A percentile compares a stretch with the other conserved stretches of the same genome.
Conservation (phyloP, 345 rosid genomes). For the Hibiscus trionum region DNA sequence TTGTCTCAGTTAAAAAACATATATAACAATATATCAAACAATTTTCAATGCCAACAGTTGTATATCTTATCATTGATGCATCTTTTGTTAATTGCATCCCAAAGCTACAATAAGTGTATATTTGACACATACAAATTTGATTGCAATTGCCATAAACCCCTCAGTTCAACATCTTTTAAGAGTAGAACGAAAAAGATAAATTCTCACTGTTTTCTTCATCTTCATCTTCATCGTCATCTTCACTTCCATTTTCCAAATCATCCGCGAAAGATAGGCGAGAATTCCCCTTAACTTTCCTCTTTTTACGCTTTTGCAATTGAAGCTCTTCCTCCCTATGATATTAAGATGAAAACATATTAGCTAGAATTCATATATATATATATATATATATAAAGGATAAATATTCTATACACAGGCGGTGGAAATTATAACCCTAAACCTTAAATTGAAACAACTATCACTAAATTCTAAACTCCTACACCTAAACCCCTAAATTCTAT, state of each 20-base stretch:
- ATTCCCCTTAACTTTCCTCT: constrained; percentile 67
- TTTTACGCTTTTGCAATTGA: constrained; percentile 79
- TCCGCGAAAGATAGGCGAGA: constrained; percentile 78
- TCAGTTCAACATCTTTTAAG: no score
- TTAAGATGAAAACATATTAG: not conserved
- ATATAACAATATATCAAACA: not conserved
- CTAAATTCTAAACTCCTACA: no score
- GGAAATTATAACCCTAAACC: no score
- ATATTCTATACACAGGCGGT: no score
- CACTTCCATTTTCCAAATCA: constrained; percentile 72
- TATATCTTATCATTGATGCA: not conserved
- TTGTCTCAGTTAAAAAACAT: not conserved
- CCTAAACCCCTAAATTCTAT: no score
- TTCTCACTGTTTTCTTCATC: constrained; percentile 44
- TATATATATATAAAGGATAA: no score
- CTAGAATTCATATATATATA: not conserved
- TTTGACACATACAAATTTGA: not conserved
- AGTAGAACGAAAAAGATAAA: not conserved
- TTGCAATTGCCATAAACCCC: not conserved
- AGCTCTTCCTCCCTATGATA: constrained; percentile 78
- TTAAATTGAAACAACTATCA: no score
- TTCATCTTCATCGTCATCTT: constrained; percentile 32
- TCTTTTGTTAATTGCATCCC: not conserved
- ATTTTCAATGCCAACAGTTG: not conserved
- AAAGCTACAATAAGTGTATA: not conserved